Percentiles rank a stretch among this genome's conserved stretches.
Evolutionary conservation across 106 monocot species (phyloP).

Genomic region (Triglochin maritima): DNA sequence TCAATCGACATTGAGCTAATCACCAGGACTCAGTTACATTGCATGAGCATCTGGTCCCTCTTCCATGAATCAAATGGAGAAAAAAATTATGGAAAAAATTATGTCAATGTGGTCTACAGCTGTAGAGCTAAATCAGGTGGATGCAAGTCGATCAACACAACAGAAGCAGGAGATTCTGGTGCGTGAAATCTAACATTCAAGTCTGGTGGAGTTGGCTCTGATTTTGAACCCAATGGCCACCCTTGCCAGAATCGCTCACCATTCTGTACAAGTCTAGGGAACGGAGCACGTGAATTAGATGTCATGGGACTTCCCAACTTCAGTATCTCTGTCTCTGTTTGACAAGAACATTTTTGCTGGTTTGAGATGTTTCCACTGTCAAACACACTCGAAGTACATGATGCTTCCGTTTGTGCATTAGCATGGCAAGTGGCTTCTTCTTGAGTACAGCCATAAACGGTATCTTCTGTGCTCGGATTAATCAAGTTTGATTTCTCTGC

Average conservation of each 20-base stretch:
- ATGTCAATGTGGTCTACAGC: constrained; percentile 22
- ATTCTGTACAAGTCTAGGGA: constrained; percentile 2
- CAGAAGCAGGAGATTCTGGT: constrained; percentile 32
- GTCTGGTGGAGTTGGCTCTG: constrained; percentile 33
- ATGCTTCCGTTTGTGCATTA: background rate
- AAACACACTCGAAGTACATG: background rate
- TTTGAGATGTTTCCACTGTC: background rate
- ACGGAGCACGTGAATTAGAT: background rate
- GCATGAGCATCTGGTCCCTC: background rate
- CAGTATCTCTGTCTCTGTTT: constrained; percentile 2
- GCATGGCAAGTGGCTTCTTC: background rate
- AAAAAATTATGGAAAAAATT: background rate
- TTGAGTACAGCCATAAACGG: background rate
- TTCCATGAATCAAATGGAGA: constrained; percentile 5
- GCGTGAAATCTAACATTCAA: constrained; percentile 53
- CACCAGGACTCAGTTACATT: background rate
- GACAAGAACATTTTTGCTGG: background rate
- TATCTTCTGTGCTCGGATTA: background rate
- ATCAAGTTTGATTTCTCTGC: constrained; percentile 1
- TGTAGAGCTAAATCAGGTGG: constrained; percentile 78
- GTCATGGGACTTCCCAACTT: constrained; percentile 2
- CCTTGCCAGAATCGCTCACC: constrained; percentile 17
- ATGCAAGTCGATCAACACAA: constrained; percentile 27
- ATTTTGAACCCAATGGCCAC: constrained; percentile 7
- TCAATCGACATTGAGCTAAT: background rate